These are phyloP conservation scores for Guadua angustifolia DNA, from an alignment of 176 grass and related monocot species.

Conservation along the genomic window DNA sequence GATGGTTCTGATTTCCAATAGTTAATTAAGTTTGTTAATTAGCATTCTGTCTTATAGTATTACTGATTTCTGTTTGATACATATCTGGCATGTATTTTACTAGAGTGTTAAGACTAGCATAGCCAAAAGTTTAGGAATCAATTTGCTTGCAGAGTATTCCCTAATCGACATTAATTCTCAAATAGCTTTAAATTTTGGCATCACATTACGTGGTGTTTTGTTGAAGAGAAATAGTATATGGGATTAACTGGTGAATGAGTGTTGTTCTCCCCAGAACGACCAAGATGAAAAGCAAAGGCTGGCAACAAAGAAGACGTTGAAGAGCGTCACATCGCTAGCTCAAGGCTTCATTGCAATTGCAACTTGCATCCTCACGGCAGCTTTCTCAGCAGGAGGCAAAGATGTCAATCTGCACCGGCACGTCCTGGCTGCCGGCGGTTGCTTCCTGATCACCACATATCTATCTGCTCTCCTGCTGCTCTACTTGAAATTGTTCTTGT, in stretches of 20 bases:
- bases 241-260: background rate
- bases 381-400: slow-evolving; percentile 34
- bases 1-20: background rate
- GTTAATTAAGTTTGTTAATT: background rate
- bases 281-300: background rate
- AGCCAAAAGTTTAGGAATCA: background rate
- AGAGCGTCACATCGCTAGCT: slow-evolving; percentile 14
- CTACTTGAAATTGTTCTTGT: slow-evolving; percentile 46
- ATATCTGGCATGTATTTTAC: background rate
- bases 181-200: background rate
- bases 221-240: background rate
- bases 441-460: slow-evolving; percentile 24
- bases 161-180: background rate
- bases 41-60: background rate
- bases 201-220: background rate
- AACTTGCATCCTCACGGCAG: slow-evolving; percentile 33
- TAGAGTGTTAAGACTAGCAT: background rate
- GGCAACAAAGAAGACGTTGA: slow-evolving; percentile 24
- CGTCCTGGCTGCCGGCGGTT: slow-evolving; percentile 21
- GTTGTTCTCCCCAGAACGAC: background rate
- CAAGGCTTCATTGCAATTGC: slow-evolving; percentile 26
- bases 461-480: slow-evolving; percentile 33
- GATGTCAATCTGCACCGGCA: slow-evolving; percentile 33
- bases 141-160: background rate
- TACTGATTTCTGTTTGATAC: background rate